Evolutionary conservation across 2,329 filamentous ascomycete species (phyloP), one percentile per base, ranked within the genome.

Genomic region (Neofusicoccum kwambonambiense): DNA sequence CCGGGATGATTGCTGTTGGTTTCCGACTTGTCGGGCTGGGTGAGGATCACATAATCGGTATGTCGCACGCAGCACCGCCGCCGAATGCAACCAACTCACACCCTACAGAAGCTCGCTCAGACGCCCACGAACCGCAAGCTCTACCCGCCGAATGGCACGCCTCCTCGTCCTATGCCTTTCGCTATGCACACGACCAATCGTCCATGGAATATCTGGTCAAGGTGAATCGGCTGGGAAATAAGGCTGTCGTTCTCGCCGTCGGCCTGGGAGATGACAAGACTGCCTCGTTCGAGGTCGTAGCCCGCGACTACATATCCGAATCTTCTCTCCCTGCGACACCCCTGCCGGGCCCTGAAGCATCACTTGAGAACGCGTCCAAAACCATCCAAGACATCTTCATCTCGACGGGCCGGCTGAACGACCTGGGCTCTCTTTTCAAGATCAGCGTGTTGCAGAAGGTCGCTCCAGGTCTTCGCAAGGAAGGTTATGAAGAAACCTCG

Each of bases 121-220:
- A 84, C 64, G 75, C 82, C 52, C 78, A 86, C 51, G 83, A 77
- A 51, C 73, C 86, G 9, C 86, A 86, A 8, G 83, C 88, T 37
- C 83, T 98, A 2, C 91, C 92, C 0, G 65, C 84, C 15, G 85
- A 88, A 78, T 98, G 95, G 95, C 97, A 97, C 77, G 81, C 87
- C 65, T 86, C 86, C 67, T 87, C 88, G 13, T 81, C 82, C 52
- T 90, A 92, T 74, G 87, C 89, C 64, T 97, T 98, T 77, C 87
- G 93, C 68, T 98, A 98, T 80, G 87, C 88, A 3, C 93, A 97
- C 77, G 83, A 86, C 27, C 91, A 96, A 75, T 96, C 92, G 0
- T 89, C 92, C 15, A 91, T 93, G 86, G 86, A 89, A 66, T 97
- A 90, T 74, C 83, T 97, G 34, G 76, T 97, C 69, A 94, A 93